Evolutionary conservation across 176 grass and related monocot genomes (phyloP).

Genomic region (Phoenix roebelenii): DNA sequence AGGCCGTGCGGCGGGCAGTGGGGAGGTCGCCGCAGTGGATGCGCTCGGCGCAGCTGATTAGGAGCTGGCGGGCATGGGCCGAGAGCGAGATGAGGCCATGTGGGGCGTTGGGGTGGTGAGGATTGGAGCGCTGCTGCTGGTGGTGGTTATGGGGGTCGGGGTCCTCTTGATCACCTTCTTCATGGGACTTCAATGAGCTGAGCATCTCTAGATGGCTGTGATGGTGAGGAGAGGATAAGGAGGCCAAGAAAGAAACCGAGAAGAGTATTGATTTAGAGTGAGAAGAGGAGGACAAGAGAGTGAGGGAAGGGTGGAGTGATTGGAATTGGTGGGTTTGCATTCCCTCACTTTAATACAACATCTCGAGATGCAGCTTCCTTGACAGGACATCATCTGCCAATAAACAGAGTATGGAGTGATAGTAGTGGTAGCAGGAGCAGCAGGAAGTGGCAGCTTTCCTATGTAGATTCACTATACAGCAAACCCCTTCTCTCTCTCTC

Average conservation of each 20-base stretch:
- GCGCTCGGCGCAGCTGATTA: conserved; percentile 63
- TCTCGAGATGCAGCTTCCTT: conserved; percentile 74
- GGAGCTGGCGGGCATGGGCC: conserved; percentile 43
- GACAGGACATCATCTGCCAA: conserved; percentile 99
- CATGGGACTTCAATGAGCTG: conserved; percentile 55
- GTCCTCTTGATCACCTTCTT: conserved; percentile 25
- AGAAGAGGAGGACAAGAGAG: conserved; percentile 21
- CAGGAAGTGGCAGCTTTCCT: conserved; percentile 35
- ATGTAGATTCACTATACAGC: conserved; percentile 51
- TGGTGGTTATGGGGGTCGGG: conserved; percentile 4
- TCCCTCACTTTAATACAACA: conserved; percentile 27
- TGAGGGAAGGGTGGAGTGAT: conserved; percentile 13
- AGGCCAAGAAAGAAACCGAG: background rate
- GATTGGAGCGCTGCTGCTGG: background rate
- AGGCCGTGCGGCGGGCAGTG: conserved; percentile 33
- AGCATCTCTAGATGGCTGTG: conserved; percentile 46
- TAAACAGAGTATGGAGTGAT: conserved; percentile 43
- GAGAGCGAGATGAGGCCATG: conserved; percentile 6
- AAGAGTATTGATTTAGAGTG: conserved; percentile 9
- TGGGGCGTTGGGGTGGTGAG: background rate
- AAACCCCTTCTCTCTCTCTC: conserved; percentile 12
- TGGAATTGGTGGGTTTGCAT: conserved; percentile 7
- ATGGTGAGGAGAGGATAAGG: background rate
- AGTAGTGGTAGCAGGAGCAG: conserved; percentile 31
- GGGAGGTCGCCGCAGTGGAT: conserved; percentile 53